Evolutionary conservation across 2,329 filamentous ascomycete genomes (phyloP).

Genomic region (Zymoseptoria ardabiliae): DNA sequence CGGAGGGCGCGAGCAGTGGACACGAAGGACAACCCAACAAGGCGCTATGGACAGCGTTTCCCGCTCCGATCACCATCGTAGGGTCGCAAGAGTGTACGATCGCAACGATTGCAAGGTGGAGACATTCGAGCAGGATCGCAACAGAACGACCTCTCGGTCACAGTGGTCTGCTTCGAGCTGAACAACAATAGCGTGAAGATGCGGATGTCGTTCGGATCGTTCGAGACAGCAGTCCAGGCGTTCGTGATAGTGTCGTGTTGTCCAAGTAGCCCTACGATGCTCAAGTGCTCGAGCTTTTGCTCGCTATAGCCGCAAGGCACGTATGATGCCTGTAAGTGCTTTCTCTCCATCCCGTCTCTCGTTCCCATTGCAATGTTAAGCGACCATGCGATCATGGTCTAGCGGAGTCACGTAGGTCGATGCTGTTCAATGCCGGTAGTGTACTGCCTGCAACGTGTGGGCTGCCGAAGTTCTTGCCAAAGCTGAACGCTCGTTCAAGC

Average conservation of each 20-base stretch:
- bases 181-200: not conserved
- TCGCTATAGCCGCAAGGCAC: no score
- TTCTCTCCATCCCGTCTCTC: not conserved
- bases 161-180: not conserved
- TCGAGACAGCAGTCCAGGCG: not conserved
- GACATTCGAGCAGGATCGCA: not conserved
- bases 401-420: not conserved
- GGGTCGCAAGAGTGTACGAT: not conserved
- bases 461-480: not conserved
- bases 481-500: not conserved
- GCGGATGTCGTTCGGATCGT: not conserved
- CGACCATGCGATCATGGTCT: no score
- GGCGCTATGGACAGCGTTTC: not conserved
- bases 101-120: not conserved
- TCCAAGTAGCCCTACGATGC: not conserved
- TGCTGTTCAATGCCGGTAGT: not conserved
- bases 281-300: no score
- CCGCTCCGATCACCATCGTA: not conserved
- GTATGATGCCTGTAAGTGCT: not conserved
- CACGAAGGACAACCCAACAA: not conserved
- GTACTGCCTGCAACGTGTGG: not conserved
- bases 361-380: not conserved
- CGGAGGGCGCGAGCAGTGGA: not conserved
- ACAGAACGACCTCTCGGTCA: not conserved
- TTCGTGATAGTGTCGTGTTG: not conserved